A percentile compares a stretch with the other conserved stretches of the same genome.
phyloP scores from a whole-genome alignment of 441 rosid species.

The Bruguiera hainesii region DNA sequence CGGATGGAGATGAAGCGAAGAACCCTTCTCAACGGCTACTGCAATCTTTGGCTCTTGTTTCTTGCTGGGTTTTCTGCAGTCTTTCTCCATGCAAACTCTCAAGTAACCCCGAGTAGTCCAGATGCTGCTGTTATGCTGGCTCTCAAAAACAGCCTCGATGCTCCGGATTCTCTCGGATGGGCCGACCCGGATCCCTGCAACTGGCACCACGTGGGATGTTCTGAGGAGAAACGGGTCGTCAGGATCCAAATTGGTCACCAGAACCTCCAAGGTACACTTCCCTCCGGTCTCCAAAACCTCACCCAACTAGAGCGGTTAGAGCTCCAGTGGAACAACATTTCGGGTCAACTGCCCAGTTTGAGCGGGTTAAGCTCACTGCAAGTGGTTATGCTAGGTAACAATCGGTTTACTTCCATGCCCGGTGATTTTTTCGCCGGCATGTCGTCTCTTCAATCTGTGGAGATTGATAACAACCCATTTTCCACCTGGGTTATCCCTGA shows the following conservation, averaged over 20 bases:
- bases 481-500: constrained; percentile 64
- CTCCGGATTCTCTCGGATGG: constrained; percentile 68
- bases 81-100: constrained; percentile 23
- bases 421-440: constrained; percentile 56
- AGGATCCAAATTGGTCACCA: constrained; percentile 88
- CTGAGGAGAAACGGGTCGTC: constrained; percentile 49
- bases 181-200: constrained; percentile 76
- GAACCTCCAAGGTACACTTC: constrained; percentile 68
- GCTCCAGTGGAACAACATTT: constrained; percentile 69
- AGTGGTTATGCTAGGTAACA: constrained; percentile 58
- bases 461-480: constrained; percentile 71
- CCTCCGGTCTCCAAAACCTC: constrained; percentile 46
- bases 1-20: constrained; percentile 32
- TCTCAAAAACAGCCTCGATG: constrained; percentile 55
- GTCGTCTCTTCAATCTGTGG: constrained; percentile 56
- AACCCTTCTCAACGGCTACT: constrained; percentile 1
- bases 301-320: constrained; percentile 65
- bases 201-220: constrained; percentile 64
- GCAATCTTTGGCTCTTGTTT: constrained; percentile 20
- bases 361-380: constrained; percentile 58
- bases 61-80: constrained; percentile 21
- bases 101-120: constrained; percentile 18
- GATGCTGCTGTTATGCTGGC: constrained; percentile 57
- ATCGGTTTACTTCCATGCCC: constrained; percentile 62
- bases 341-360: constrained; percentile 65